Evolutionary conservation across 1,284 basidiomycete genomes (phyloP), one percentile per base, ranked within the genome.

Genomic region (Rhizopogon parksii): DNA sequence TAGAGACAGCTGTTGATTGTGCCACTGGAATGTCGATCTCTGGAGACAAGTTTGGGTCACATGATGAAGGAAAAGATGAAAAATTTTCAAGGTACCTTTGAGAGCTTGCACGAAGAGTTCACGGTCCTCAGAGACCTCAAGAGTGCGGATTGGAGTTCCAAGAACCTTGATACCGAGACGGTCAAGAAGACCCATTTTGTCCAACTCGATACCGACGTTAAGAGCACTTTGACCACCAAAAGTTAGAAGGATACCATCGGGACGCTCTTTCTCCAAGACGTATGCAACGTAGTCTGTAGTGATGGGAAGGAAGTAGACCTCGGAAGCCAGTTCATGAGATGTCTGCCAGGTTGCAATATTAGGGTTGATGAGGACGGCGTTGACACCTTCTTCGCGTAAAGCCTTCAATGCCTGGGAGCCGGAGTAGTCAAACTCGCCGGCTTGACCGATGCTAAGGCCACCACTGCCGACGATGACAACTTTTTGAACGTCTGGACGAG

Each of bases 361-460:
- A 46, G 95, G 94, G 71, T 97, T 97, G 70, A 97, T 92, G 55
- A 99, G 84, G 57, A 99, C 86, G 30, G 95, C 94, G 60, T 95
- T 84, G 55, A 98, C 86, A 49, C 95, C 94, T 66, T 94, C 92
- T 70, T 99, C 96, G 55, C 88, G 83, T 52, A 99, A 85, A 11
- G 96, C 96, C 71, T 99, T 99, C 73, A 99, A 86, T 30, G 96
- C 96, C 73, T 99, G 96, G 6, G 95, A 98, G 40, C 90, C 96
- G 25, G 94, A 97, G 72, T 99, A 99, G 71, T 99, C 96, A 71
- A 99, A 99, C 72, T 99, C 96, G 70, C 96, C 96, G 4, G 96
- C 96, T 71, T 99, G 96, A 40, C 96, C 96, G 57, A 99, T 99
- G 65, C 85, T 89, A 46, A 99, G 83, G 56, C 96, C 96, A 63